A percentile compares a stretch with the other conserved stretches of the same genome.
Conservation (phyloP, 768 basidiomycete genomes). For the Trametes cinnabarina region DNA sequence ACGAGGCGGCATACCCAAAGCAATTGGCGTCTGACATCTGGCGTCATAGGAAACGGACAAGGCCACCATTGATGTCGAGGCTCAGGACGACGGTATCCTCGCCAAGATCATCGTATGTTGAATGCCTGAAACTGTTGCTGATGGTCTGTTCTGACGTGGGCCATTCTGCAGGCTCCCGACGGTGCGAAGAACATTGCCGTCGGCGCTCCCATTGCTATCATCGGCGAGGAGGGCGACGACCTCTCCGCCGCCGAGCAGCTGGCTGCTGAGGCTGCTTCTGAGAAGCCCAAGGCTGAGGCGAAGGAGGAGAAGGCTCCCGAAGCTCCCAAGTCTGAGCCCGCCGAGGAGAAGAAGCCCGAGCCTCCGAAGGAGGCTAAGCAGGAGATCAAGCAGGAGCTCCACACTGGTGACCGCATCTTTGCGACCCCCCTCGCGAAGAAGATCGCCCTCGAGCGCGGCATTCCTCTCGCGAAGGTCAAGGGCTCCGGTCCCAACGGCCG, state of each 20-base stretch:
- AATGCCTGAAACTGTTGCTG: not conserved
- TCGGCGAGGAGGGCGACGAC: conserved; percentile 96
- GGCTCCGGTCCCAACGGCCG: conserved; percentile 93
- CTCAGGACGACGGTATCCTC: conserved; percentile 94
- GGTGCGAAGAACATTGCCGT: conserved; percentile 87
- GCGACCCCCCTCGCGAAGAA: conserved; percentile 96
- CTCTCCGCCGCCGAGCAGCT: conserved; percentile 76
- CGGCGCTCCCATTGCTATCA: conserved; percentile 85
- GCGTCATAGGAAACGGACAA: conserved; percentile 93
- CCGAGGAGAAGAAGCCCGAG: conserved; percentile 33
- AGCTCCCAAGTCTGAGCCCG: conserved; percentile 40
- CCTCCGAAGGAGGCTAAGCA: conserved; percentile 38
- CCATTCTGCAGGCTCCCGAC: conserved; percentile 57
- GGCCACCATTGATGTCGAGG: conserved; percentile 99
- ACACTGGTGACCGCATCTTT: conserved; percentile 80
- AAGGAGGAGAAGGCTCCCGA: conserved; percentile 41
- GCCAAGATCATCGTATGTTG: conserved; percentile 91
- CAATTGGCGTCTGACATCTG: conserved; percentile 14
- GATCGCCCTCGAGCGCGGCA: conserved; percentile 90
- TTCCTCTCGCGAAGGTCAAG: conserved; percentile 86
- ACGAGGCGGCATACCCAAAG: conserved; percentile 6
- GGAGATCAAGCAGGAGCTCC: conserved; percentile 53
- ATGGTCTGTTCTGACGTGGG: conserved; percentile 2
- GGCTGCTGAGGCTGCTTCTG: conserved; percentile 59
- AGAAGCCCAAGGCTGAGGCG: conserved; percentile 37